Percentiles rank a stretch among this genome's conserved stretches.
These are phyloP conservation scores for Saccharomyces pastorianus DNA, from an alignment of 1,139 yeast species.

Conservation along the genomic window DNA sequence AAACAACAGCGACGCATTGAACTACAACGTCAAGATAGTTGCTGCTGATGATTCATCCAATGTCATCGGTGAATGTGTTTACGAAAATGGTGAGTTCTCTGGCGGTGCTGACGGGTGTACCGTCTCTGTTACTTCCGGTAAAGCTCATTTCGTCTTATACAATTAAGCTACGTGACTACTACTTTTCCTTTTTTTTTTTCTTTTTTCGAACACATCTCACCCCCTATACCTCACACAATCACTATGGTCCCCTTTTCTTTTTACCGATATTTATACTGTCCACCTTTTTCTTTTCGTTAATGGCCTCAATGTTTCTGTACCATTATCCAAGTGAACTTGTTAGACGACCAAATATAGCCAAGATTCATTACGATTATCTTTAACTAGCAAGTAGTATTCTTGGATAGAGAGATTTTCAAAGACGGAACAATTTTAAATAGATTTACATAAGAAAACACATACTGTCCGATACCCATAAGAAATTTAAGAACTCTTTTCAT, in stretches of 20 bases:
- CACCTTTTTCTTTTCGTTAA: background rate
- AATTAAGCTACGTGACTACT: slow-evolving; percentile 1
- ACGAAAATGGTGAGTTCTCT: slow-evolving; percentile 54
- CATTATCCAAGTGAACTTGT: background rate
- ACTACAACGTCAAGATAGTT: slow-evolving; percentile 62
- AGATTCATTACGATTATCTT: background rate
- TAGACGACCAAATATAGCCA: background rate
- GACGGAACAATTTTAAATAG: background rate
- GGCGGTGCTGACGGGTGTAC: slow-evolving; percentile 77
- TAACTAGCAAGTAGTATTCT: background rate
- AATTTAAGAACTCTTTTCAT: background rate
- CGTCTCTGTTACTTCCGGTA: slow-evolving; percentile 58
- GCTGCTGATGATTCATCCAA: slow-evolving; percentile 45
- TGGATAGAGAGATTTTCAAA: background rate
- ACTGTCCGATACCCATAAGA: background rate
- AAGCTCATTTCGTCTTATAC: slow-evolving; percentile 63
- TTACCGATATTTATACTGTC: background rate
- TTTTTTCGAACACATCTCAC: background rate
- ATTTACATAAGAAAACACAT: background rate
- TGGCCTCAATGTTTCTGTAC: background rate
- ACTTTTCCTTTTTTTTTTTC: background rate
- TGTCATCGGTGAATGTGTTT: slow-evolving; percentile 55
- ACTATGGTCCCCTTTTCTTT: background rate
- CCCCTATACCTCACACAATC: background rate
- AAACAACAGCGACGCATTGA: slow-evolving; percentile 54